Conservation (phyloP, 345 rosid genomes). For the Eutrema yunnanense region DNA sequence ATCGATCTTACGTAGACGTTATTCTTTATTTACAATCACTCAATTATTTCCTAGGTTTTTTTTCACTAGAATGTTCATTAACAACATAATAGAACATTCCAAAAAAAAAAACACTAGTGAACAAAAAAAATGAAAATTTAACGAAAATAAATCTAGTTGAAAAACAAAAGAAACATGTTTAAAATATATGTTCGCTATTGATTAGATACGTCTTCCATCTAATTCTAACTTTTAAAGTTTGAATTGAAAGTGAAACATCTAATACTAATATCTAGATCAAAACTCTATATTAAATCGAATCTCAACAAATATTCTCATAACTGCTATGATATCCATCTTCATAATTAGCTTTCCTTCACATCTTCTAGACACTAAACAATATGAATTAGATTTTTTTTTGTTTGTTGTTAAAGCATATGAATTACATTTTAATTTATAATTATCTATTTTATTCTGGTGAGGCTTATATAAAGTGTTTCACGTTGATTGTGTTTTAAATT, state of each 20-base stretch:
- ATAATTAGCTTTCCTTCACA: background rate
- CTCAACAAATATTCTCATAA: too few species aligned
- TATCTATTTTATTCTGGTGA: background rate
- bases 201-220: background rate
- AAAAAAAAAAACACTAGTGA: background rate
- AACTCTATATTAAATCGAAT: too few species aligned
- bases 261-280: background rate
- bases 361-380: background rate
- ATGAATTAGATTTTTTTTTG: background rate
- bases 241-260: background rate
- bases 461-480: conserved; percentile 12
- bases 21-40: background rate
- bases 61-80: background rate
- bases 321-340: background rate
- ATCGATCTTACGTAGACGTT: background rate
- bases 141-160: background rate
- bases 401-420: too few species aligned
- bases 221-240: background rate
- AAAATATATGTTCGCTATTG: background rate
- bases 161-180: background rate
- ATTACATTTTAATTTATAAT: background rate
- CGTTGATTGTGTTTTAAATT: conserved; percentile 13
- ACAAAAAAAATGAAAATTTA: background rate
- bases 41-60: too few species aligned
- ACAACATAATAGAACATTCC: background rate